Percentiles rank a stretch among this genome's conserved stretches.
Evolutionary conservation across 345 rosid genomes (phyloP).

Genomic region (Acer negundo): DNA sequence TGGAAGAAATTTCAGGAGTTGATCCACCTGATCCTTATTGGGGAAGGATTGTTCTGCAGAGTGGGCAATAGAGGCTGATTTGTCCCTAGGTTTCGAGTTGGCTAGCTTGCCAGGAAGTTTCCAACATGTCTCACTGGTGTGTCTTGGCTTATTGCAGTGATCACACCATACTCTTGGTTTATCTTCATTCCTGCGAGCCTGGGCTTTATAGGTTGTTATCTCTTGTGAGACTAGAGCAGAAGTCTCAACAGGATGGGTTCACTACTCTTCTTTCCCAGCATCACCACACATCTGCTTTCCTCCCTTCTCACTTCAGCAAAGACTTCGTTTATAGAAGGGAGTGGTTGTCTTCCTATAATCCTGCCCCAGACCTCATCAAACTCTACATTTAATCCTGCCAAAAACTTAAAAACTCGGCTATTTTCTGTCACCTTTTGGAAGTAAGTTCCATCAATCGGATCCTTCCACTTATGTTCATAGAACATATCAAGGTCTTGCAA

Average conservation of each 20-base stretch:
- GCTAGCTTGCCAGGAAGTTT: no score
- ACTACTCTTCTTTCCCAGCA: not conserved
- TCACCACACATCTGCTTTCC: not conserved
- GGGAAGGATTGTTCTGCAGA: no score
- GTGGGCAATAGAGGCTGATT: no score
- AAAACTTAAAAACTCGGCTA: not conserved
- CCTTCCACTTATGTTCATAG: not conserved
- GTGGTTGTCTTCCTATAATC: not conserved
- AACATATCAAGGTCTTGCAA: not conserved
- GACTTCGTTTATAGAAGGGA: not conserved
- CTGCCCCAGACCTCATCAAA: not conserved
- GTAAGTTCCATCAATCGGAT: not conserved
- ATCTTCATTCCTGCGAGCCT: no score
- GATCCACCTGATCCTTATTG: no score
- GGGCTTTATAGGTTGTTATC: no score
- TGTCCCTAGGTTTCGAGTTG: no score
- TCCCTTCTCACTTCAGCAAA: not conserved
- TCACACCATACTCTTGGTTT: not conserved
- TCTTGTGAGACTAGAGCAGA: not conserved
- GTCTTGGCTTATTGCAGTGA: not conserved
- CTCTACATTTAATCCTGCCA: not conserved
- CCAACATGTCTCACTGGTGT: not conserved
- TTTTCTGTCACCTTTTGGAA: not conserved
- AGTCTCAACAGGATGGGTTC: not conserved
- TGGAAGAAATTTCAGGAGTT: no score